Conservation (phyloP, 306 rosid genomes). For the Vigna reflexopilosa region DNA sequence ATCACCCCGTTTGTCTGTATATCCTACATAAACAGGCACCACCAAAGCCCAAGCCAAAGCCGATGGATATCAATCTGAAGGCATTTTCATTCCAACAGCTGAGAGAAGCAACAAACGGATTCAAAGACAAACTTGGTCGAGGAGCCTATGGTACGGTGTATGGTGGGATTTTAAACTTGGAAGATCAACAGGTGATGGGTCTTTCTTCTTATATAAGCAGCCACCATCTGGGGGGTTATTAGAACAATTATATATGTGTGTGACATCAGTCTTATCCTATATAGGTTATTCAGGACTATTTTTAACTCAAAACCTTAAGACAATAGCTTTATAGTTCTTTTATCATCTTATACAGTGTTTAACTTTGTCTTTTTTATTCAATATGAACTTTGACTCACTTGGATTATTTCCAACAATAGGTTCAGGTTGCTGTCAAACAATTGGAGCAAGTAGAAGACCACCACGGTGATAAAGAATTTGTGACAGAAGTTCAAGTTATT, state of each 20-base stretch:
- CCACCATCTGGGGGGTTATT: too few species aligned
- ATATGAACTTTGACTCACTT: too few species aligned
- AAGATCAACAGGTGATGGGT: conserved; percentile 20
- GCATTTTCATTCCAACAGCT: conserved; percentile 46
- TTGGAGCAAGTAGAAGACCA: conserved; percentile 34
- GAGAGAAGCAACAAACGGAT: conserved; percentile 49
- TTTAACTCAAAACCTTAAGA: too few species aligned
- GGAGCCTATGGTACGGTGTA: conserved; percentile 46
- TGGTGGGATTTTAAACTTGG: conserved; percentile 43
- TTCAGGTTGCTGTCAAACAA: conserved; percentile 50
- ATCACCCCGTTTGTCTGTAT: conserved; percentile 37
- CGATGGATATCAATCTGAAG: conserved; percentile 47
- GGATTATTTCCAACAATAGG: neutral
- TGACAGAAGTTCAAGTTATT: conserved; percentile 52
- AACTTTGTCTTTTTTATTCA: too few species aligned
- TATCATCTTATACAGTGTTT: too few species aligned
- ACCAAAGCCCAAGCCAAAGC: conserved; percentile 36
- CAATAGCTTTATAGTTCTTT: too few species aligned
- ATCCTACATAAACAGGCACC: neutral
- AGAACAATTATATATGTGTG: too few species aligned
- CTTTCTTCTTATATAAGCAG: too few species aligned
- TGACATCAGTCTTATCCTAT: too few species aligned
- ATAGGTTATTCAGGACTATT: too few species aligned
- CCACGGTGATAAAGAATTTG: conserved; percentile 46
- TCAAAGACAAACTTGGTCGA: conserved; percentile 42